Evolutionary conservation across 2,329 filamentous ascomycete species (phyloP).

Genomic region (Zalaria sp.): DNA sequence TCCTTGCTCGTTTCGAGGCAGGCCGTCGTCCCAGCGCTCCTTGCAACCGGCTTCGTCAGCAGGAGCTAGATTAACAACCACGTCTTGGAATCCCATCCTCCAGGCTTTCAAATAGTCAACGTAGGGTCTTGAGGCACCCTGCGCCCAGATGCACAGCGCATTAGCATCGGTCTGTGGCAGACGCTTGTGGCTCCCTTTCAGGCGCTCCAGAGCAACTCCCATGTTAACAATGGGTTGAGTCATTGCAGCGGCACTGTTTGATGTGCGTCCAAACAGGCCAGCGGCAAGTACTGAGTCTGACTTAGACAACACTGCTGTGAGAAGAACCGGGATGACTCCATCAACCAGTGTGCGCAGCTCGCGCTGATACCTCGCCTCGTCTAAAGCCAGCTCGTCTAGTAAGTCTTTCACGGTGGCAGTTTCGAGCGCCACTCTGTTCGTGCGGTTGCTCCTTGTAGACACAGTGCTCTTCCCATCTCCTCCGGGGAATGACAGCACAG

Average conservation of each 20-base stretch:
- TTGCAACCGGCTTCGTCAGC: slow-evolving; percentile 39
- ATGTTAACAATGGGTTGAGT: slow-evolving; percentile 87
- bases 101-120: slow-evolving; percentile 74
- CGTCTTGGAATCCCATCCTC: slow-evolving; percentile 86
- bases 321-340: slow-evolving; percentile 82
- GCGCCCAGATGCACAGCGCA: slow-evolving; percentile 66
- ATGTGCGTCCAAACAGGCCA: slow-evolving; percentile 50
- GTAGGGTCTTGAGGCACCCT: slow-evolving; percentile 65
- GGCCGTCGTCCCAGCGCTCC: slow-evolving; percentile 37
- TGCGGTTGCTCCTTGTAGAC: slow-evolving; percentile 66
- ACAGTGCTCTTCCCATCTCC: slow-evolving; percentile 54
- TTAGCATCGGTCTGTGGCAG: slow-evolving; percentile 62
- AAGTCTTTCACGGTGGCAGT: slow-evolving; percentile 61
- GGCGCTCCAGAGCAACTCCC: slow-evolving; percentile 75
- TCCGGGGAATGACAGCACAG: slow-evolving; percentile 63
- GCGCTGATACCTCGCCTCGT: slow-evolving; percentile 77
- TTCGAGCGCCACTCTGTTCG: slow-evolving; percentile 51
- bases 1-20: slow-evolving; percentile 44
- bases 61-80: slow-evolving; percentile 83
- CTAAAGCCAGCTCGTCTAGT: slow-evolving; percentile 63
- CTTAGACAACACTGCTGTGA: slow-evolving; percentile 70
- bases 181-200: slow-evolving; percentile 66
- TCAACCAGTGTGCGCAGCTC: slow-evolving; percentile 89
- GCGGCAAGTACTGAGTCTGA: slow-evolving; percentile 40
- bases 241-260: slow-evolving; percentile 45